Conservation (phyloP, 2,329 filamentous ascomycete species). For the Cryphonectria nitschkei region DNA sequence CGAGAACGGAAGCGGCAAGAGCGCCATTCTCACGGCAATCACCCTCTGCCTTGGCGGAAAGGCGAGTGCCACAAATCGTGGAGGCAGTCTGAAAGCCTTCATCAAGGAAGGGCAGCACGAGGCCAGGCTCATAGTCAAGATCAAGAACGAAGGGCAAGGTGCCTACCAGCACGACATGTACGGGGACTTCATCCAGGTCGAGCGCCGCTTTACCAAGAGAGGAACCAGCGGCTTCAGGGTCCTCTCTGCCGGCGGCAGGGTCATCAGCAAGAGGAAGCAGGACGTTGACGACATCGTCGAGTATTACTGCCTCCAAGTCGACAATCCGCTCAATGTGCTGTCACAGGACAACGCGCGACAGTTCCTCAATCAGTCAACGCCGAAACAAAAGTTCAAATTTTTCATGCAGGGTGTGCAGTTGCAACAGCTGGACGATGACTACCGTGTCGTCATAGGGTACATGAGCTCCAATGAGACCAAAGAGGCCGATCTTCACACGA, state of each 20-base stretch:
- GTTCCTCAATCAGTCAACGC: slow-evolving; percentile 84
- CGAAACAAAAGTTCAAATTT: slow-evolving; percentile 90
- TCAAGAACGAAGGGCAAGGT: slow-evolving; percentile 87
- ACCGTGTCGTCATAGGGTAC: slow-evolving; percentile 78
- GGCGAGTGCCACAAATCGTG: slow-evolving; percentile 89
- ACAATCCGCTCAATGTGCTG: slow-evolving; percentile 94
- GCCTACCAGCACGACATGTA: slow-evolving; percentile 84
- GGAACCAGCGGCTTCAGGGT: slow-evolving; percentile 85
- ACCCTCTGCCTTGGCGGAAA: slow-evolving; percentile 95
- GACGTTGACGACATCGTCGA: slow-evolving; percentile 94
- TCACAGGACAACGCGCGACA: slow-evolving; percentile 94
- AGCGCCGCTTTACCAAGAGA: slow-evolving; percentile 79
- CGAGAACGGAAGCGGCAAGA: slow-evolving; percentile 97
- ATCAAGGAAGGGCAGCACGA: slow-evolving; percentile 87
- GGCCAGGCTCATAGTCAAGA: slow-evolving; percentile 76
- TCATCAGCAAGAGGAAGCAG: slow-evolving; percentile 79
- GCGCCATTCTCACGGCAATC: slow-evolving; percentile 89
- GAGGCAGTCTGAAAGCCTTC: slow-evolving; percentile 82
- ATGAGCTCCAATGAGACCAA: slow-evolving; percentile 73
- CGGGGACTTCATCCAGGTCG: slow-evolving; percentile 84
- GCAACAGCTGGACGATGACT: slow-evolving; percentile 89
- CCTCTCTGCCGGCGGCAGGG: slow-evolving; percentile 70
- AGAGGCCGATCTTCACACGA: slow-evolving; percentile 62
- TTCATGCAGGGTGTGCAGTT: slow-evolving; percentile 94
- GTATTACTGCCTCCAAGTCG: slow-evolving; percentile 90